Base-by-base conservation (phyloP, 2,329 filamentous ascomycete genomes). In the Tricladium varicosporioides region DNA sequence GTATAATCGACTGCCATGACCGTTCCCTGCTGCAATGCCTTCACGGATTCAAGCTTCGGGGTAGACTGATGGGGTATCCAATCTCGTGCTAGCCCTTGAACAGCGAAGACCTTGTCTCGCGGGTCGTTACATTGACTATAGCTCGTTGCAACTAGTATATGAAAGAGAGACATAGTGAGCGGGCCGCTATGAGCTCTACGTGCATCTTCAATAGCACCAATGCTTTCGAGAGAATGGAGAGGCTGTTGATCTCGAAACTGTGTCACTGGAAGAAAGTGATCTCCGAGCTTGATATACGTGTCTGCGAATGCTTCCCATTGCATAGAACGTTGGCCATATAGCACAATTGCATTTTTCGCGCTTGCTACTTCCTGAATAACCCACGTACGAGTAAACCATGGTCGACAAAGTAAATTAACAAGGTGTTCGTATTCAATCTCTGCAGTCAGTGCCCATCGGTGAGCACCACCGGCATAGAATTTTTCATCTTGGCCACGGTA, bases 321-420 rank as follows among this genome's bases (percentile, higher is more conserved):
- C 7, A 52, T 52, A 9, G 47, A 46, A 9, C 49, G 10, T 4
- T 8, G 4, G 4, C 53, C 56, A 36, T 48, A 48, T 5, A 42
- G 40, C 8, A 59, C 27, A 9, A 33, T 33, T 16, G 52, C 47
- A n/a, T 55, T 48, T 31, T 44, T 32, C 11, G 56, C 47, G 19
- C 54, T 51, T 4, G 56, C 56, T 36, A 59, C 40, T 50, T 59
- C 56, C 33, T 56, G 56, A 32, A 59, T 48, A 18, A 59, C 56
- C 56, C 53, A 59, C 7, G 48, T 51, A 2, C 56, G 47, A 15
- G 8, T 15, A 22, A 59, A 59, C 52, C 56, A 59, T 15, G 22
- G 18, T 13, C 52, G 5, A 16, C 40, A 16, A 5, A 51, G 45
- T 16, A 53, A 32, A 27, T 42, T 42, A 1, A 45, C 16, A 8